Base-by-base conservation (phyloP, 192 early-diverging fungal species). In the Entrophospora sp. region DNA sequence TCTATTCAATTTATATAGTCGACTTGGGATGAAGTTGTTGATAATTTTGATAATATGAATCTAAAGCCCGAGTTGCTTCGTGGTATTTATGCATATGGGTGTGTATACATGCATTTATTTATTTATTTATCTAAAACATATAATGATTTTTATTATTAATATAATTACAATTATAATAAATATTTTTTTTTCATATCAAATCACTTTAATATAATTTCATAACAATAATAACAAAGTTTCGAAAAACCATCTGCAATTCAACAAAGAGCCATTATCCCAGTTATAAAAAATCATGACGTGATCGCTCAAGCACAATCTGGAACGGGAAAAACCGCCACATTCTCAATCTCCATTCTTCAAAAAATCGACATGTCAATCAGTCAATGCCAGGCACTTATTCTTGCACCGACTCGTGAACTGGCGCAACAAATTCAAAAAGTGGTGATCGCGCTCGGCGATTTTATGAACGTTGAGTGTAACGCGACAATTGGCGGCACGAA, bases 231-330 rank as follows among this genome's bases (percentile, higher is more conserved):
- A n/a, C n/a, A n/a, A n/a, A 92, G 94, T 89, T 95, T 96, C 71
- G 95, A 97, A 76, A 87, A 89, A 71, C 95, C 95, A 42, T 97
- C 95, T 44, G 83, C 91, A 55, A 96, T 97, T 79, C 95, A 97
- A 82, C 89, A 90, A 79, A 88, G 95, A 74, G 95, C 94, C 59
- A 97, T 97, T 67, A 80, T 93, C 72, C 96, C 96, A 58, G 89
- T 99, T 53, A 80, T 97, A 66, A 94, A 91, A 83, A 88, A 85
- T 48, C 89, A 85, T 77, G 97, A 99, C 82, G 96, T 99, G 61
- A 99, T 99, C 83, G 97, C 97, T 56, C 97, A 99, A 85, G 97
- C 97, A 32, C 96, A 99, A 84, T 97, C 96, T 59, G 97, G 97
- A 85, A 97, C 96, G 71, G 97, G 96, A 76, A 99, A 99, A 83